phyloP scores from a whole-genome alignment of 345 rosid genomes.

The Aquilaria yunnanensis region DNA sequence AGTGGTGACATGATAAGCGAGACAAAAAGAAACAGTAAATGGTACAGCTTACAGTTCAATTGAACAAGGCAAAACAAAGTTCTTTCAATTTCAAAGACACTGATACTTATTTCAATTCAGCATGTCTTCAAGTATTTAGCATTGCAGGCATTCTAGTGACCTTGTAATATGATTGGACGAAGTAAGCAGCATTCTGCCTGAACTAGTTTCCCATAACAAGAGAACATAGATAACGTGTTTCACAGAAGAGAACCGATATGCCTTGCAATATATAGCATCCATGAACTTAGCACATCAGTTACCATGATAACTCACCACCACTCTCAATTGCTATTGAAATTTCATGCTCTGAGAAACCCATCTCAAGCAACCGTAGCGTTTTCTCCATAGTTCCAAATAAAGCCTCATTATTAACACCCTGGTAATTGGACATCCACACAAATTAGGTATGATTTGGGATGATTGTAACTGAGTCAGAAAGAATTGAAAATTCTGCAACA shows the following conservation, averaged over 20 bases:
- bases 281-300: neutral
- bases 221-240: too few relatives aligned
- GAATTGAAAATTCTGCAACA: too few relatives aligned
- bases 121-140: neutral
- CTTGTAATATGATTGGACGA: too few relatives aligned
- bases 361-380: conserved; percentile 73
- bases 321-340: conserved; percentile 81
- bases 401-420: conserved; percentile 51
- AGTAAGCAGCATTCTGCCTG: too few relatives aligned
- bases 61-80: neutral
- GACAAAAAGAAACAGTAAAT: too few relatives aligned
- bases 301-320: conserved; percentile 47
- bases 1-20: too few relatives aligned
- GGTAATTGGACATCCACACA: conserved; percentile 18
- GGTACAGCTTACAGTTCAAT: conserved; percentile 1
- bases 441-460: neutral
- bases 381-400: conserved; percentile 80
- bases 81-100: neutral
- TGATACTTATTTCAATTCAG: neutral
- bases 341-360: conserved; percentile 91
- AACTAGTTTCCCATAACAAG: too few relatives aligned
- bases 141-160: too few relatives aligned
- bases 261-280: neutral
- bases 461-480: too few relatives aligned
- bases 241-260: too few relatives aligned